phyloP scores from a whole-genome alignment of 306 rosid genomes.

The Trifolium pratense region DNA sequence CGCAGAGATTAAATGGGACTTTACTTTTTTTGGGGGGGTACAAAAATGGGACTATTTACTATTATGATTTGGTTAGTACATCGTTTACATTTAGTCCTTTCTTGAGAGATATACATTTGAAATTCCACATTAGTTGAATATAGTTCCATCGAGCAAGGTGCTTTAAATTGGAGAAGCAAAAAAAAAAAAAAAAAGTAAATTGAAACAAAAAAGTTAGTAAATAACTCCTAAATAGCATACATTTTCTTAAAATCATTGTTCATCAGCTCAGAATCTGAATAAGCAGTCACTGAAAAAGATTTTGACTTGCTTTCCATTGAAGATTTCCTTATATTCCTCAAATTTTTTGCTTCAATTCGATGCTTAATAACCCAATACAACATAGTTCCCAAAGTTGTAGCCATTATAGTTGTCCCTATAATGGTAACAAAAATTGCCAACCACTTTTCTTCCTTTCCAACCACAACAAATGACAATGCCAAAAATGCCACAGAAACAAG shows the following conservation, averaged over 20 bases:
- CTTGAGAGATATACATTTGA: conserved; percentile 14
- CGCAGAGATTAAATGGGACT: neutral
- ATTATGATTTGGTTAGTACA: neutral
- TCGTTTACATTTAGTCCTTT: conserved; percentile 7
- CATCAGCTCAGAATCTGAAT: conserved; percentile 81
- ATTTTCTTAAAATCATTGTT: conserved; percentile 81
- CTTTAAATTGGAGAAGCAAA: neutral
- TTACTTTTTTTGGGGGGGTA: neutral
- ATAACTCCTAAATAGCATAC: conserved; percentile 74
- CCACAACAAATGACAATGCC: conserved; percentile 89
- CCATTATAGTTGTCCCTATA: conserved; percentile 91
- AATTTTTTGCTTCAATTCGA: conserved; percentile 76
- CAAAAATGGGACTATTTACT: neutral
- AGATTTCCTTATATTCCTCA: conserved; percentile 65
- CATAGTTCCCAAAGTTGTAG: conserved; percentile 90
- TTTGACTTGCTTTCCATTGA: conserved; percentile 73
- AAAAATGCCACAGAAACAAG: conserved; percentile 82
- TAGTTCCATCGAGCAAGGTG: conserved; percentile 4
- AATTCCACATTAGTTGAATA: conserved; percentile 8
- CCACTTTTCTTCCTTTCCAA: conserved; percentile 76
- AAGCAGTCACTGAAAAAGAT: conserved; percentile 63
- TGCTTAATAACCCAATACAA: conserved; percentile 86
- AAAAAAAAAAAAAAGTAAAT: no score
- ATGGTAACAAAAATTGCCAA: conserved; percentile 81
- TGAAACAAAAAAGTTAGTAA: no score